Evolutionary conservation across 1,139 yeast species (phyloP), one percentile per base, ranked within the genome.

Genomic region (Geotrichum reessii): DNA sequence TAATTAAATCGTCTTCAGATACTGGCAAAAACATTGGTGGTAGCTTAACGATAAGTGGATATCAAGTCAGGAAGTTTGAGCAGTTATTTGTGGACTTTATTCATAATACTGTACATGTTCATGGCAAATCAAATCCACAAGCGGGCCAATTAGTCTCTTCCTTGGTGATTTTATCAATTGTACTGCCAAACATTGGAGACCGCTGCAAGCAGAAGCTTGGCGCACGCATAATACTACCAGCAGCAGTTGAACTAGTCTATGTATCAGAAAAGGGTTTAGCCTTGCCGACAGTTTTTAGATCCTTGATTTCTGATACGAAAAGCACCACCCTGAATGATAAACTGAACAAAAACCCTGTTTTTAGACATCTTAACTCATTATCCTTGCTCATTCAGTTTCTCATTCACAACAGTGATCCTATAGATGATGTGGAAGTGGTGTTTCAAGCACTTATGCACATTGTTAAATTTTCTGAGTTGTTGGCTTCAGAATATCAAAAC

Each of bases 1-100:
- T 33, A 14, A 25, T 50, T 2, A 42, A 12, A 3, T 8, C 40
- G 22, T 12, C 24, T n/a, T 12, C 37, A 2, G 44, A 37, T 5
- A 37, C 44, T n/a, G 27, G 31, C 21, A 44, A 71, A 57, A 71
- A 72, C 1, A 63, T 76, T 50, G 68, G 81, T 61, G 52, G 58
- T n/a, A 47, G 19, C 11, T 49, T 37, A 24, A 25, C 52, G 14
- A 52, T 57, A 21, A 37, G 24, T 22, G 47, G 37, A 31, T 47
- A 47, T 7, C 58, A 56, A 25, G 52, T 48, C 22, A 47, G 19
- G n/a, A 25, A 44, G 31, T 58, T 59, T 14, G 64, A 65, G 56
- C 55, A 61, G 11, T 33, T 63, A 50, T 56, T 64, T 28, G 61
- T 63, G 21, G 49, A 51, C 7, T 57, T 63, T 17, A 28, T 60